Base-by-base conservation (phyloP, 2,329 filamentous ascomycete species). In the Botrytis byssoidea region DNA sequence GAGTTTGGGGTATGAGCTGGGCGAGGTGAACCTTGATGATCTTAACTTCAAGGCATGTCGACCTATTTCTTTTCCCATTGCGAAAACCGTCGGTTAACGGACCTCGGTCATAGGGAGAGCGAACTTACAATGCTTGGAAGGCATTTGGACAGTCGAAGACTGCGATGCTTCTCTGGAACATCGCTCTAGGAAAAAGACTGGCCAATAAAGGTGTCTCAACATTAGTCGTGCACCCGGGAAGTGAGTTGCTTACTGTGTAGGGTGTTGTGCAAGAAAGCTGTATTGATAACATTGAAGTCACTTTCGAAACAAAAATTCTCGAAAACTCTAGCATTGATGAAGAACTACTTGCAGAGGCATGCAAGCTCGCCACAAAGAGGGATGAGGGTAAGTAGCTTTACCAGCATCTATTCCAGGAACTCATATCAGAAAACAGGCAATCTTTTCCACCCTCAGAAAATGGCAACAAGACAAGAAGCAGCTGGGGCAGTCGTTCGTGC, bases 1-100 rank as follows among this genome's bases (percentile, higher is more conserved):
- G 8, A 84, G 83, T 74, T 78, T 81, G 40, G 82, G 81, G 0
- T 81, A 84, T 75, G 78, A 81, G 25, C 61, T 83, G n/a, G 78
- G 78, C 7, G 82, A 80, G 5, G 74, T 84, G 10, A 75, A 80
- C 5, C 83, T 82, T 68, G 78, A 81, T 57, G 83, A 85, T 75
- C 79, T 74, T 22, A 83, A 83, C 29, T 84, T 84, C 29, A 32
- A 67, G 64, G 46, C 48, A 51, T 67, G 64, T 67, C 44, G 16
- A 67, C 4, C n/a, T 51, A 4, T 20, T 37, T 51, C 32, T n/a
- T 51, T 51, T 40, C 32, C 32, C 32, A 37, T 12, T 16, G 25
- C 8, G 12, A 40, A 8, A 20, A 37, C 46, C 32, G 0, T 40
- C 22, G 6, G 20, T 35, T 64, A 32, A 64, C 9, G 40, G 22